Base-by-base conservation (phyloP, 129 eudicot species). In the Flaveria robusta region DNA sequence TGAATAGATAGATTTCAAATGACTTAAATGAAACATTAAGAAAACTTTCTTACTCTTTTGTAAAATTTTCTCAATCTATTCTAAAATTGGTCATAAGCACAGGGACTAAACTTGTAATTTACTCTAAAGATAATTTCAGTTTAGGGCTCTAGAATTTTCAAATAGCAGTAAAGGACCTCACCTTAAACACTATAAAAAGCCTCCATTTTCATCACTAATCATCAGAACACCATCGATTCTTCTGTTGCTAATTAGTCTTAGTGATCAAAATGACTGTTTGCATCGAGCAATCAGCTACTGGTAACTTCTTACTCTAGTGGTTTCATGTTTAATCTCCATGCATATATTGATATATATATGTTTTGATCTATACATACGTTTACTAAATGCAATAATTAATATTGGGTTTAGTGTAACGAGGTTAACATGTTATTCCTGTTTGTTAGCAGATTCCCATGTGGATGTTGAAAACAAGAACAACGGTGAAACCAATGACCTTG, bases 401-500 rank as follows among this genome's bases (percentile, higher is more conserved):
- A 43, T 43, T 12, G 7, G 64, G 9, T 9, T 22, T 56, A 9
- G 64, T 20, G 62, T 13, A 14, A 52, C 23, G 11, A 16, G 11
- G 2, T 23, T 56, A 56, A 56, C 63, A 55, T 19, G 63, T 20
- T 55, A 2, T 55, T 19, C 15, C 8, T 22, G 37, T 26, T 60
- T 60, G 66, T 24, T 60, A 24, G 41, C 26, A 60, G 66, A 60
- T 12, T 24, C 66, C 39, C 39, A 60, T n/a, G 66, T 60, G 66
- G 66, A 22, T 0, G 68, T 63, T 14, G 86, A 58, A 59, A 76
- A 74, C 81, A 75, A 71, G 50, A 75, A 55, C 60, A 9, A 63
- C n/a, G 1, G 27, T 69, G 80, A 72, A 0, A 66, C 77, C 13
- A 79, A 79, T 74, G 90, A 88, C 18, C 60, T 88, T 41, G 74